Base-by-base conservation (phyloP, 441 rosid species). In the Pelargonium cotyledonis region DNA sequence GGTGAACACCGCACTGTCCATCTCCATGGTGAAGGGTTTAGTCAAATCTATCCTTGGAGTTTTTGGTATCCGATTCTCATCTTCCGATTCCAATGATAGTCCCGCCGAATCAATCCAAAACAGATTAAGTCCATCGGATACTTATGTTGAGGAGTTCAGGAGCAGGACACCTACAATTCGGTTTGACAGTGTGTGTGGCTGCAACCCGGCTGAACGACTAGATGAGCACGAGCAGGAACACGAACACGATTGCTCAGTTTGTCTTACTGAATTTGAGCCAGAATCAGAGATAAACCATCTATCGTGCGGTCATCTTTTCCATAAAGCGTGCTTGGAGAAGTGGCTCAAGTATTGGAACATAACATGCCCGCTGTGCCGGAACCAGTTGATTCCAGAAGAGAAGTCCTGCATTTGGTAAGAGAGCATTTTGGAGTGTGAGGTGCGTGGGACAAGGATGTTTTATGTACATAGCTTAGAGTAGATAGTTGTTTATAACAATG, bases 301-400 rank as follows among this genome's bases (percentile, higher is more conserved):
- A 73, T 78, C 84, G 2, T 93, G 98, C 49, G 98, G 95, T 15
- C 98, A 91, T 65, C 65, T 93, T 70, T 93, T 91, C 76, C 97
- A 93, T 73, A 88, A 83, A 75, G 68, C 70, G 47, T 93, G 98
- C 80, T 70, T 93, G 89, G 98, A 93, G 84, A 86, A 89, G 69
- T 93, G 98, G 97, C 67, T 91, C 81, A 83, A 85, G 58, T 89
- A 85, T 41, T 89, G 90, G 90, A 93, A 93, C 77, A 65, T 82
- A 41, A 89, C 97, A 14, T 93, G 98, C 76, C 98, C 98, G 26
- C 81, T 86, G 64, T 93, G 97, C 84, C 78, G 98, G 89, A 82
- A 86, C 21, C 87, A 89, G 1, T 70, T 89, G 73, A 78, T 93
- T 64, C 84, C 85, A 49, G 95, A 86, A 77, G 88, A 90, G 46